phyloP scores from a whole-genome alignment of 1,284 basidiomycete species.

The Phylloboletellus chloephorus region DNA sequence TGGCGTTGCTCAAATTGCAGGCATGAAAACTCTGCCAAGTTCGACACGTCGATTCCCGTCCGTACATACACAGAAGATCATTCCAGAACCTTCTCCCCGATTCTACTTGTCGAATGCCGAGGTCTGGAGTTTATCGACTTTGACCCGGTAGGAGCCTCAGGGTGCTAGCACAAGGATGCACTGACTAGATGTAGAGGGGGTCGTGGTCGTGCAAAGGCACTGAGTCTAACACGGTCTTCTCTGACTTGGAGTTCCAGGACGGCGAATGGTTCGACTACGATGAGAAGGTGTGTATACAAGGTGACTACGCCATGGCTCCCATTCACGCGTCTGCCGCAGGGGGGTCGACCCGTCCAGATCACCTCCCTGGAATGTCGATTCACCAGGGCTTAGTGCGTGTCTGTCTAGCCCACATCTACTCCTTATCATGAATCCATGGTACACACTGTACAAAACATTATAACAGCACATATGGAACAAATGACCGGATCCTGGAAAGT shows the following conservation, averaged over 20 bases:
- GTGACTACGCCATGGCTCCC: not conserved
- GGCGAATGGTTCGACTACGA: conserved; percentile 80
- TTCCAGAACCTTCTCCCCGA: conserved; percentile 54
- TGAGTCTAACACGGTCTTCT: conserved; percentile 48
- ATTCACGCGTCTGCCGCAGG: conserved; percentile 35
- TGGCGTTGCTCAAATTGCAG: conserved; percentile 75
- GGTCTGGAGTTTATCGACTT: conserved; percentile 73
- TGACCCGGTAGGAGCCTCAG: conserved; percentile 48
- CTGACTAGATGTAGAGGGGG: conserved; percentile 37
- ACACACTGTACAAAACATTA: conserved; percentile 29
- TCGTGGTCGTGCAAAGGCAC: conserved; percentile 65
- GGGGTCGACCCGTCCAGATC: conserved; percentile 57
- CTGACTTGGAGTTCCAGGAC: conserved; percentile 58
- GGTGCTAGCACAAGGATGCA: not conserved
- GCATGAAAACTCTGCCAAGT: conserved; percentile 75
- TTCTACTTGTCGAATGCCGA: conserved; percentile 68
- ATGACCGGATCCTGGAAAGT: conserved; percentile 13
- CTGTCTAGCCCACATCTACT: conserved; percentile 8
- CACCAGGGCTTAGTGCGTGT: conserved; percentile 58
- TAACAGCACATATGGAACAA: conserved; percentile 30
- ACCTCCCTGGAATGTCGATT: conserved; percentile 59
- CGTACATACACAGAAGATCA: conserved; percentile 51
- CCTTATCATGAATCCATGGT: conserved; percentile 26
- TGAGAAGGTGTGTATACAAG: conserved; percentile 54
- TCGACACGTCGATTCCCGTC: conserved; percentile 49